A percentile compares a stretch with the other conserved stretches of the same genome.
Evolutionary conservation across 352 stramenopile species (phyloP).

Genomic region (Phytophthora quininea): DNA sequence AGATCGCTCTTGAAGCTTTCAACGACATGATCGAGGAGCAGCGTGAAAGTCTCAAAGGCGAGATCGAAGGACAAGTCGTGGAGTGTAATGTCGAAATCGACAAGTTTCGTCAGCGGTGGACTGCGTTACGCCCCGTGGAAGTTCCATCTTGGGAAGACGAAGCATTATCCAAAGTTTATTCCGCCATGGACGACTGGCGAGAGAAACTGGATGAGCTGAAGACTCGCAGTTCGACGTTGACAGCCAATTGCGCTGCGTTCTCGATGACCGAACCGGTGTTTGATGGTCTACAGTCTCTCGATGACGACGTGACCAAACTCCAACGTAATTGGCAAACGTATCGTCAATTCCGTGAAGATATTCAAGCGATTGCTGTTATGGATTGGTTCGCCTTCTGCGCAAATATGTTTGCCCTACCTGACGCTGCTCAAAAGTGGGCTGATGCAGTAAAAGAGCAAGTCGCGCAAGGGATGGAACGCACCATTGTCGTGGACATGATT

Average conservation of each 20-base stretch:
- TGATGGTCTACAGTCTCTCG: slow-evolving; percentile 75
- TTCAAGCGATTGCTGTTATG: slow-evolving; percentile 65
- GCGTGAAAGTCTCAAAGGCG: slow-evolving; percentile 89
- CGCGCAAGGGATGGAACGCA: slow-evolving; percentile 50
- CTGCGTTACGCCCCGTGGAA: slow-evolving; percentile 84
- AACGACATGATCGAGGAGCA: slow-evolving; percentile 96
- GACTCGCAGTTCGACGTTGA: slow-evolving; percentile 58
- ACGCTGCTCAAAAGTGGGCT: slow-evolving; percentile 91
- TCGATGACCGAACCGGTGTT: slow-evolving; percentile 86
- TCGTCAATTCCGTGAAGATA: slow-evolving; percentile 85
- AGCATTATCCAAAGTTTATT: slow-evolving; percentile 80
- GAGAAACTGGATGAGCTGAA: slow-evolving; percentile 83
- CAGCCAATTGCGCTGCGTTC: slow-evolving; percentile 88
- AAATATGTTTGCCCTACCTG: slow-evolving; percentile 93
- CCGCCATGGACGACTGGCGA: slow-evolving; percentile 84
- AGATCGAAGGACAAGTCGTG: slow-evolving; percentile 89
- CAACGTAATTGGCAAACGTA: slow-evolving; percentile 88
- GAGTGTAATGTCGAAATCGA: slow-evolving; percentile 90
- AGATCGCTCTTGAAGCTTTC: slow-evolving; percentile 94
- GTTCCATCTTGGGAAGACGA: slow-evolving; percentile 78
- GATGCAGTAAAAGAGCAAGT: slow-evolving; percentile 81
- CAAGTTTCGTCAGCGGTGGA: slow-evolving; percentile 92
- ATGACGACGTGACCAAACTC: slow-evolving; percentile 75
- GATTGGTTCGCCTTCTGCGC: slow-evolving; percentile 95
- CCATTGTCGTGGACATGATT: slow-evolving; percentile 77